Evolutionary conservation across 805 yeast genomes (phyloP), one percentile per base, ranked within the genome.

Genomic region (Schwanniomyces occidentalis): DNA sequence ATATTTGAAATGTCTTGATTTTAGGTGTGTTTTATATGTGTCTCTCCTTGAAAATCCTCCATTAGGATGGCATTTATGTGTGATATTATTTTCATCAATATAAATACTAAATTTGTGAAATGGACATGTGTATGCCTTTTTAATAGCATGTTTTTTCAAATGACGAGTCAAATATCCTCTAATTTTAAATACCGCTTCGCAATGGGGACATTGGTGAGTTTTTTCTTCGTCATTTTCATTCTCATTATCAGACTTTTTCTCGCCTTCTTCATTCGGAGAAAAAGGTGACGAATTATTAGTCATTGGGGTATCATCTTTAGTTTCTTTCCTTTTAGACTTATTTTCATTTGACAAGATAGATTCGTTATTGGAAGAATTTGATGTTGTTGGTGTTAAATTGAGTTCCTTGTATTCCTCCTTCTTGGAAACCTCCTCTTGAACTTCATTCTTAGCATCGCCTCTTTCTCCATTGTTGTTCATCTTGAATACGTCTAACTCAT

Each of bases 21-120:
- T 76, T 34, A 76, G 61, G 51, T 76, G 82, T 2, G 78, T 76
- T 46, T 75, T 75, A 52, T 73, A 75, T 5, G 82, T 76, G 49
- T 76, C 82, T 47, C 81, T 63, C 48, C 82, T 61, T 5, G 81
- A 73, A 46, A 76, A 76, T 4, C 78, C 79, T 5, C 82, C 82
- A 15, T 69, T 72, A 13, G 78, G 73, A 48, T 76, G 82, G 42
- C 82, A 76, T 41, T 68, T 64, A 33, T 64, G 71, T 14, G 67
- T 60, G 36, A 57, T 49, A 45, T 65, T 63, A 40, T 61, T 58
- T 27, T 66, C 70, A 41, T 64, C 71, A 35, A 60, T 55, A 46
- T 57, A 62, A 16, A 58, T 54, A 26, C 63, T 55, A 18, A 50
- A 51, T 38, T 58, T 50, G 51, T 67, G 75, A 58, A 69, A 76